Conservation (phyloP, 768 basidiomycete genomes). For the Phanerochaete carnosa region DNA sequence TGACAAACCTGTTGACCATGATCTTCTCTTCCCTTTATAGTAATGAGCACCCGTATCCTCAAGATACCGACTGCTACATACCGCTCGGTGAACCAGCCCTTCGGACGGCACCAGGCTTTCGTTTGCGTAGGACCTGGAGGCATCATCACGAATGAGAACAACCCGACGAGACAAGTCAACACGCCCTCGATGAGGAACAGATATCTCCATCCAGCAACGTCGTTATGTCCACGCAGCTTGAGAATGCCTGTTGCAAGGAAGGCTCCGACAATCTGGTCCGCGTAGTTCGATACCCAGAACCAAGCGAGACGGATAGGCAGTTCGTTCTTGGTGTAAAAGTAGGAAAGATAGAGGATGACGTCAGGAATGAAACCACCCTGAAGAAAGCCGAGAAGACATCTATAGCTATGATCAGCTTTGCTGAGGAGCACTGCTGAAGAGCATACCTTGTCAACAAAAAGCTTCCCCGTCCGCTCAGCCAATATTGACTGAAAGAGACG, state of each 20-base stretch:
- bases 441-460: conserved; percentile 53
- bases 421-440: neutral
- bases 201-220: conserved; percentile 56
- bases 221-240: conserved; percentile 40
- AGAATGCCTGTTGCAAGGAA: conserved; percentile 68
- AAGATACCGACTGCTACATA: no score
- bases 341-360: conserved; percentile 60
- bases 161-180: conserved; percentile 45
- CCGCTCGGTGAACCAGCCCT: conserved; percentile 66
- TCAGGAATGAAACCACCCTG: conserved; percentile 69
- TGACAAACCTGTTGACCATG: conserved; percentile 44
- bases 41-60: neutral
- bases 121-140: conserved; percentile 66
- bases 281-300: conserved; percentile 65
- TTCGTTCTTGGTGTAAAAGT: conserved; percentile 60
- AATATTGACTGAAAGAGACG: conserved; percentile 54
- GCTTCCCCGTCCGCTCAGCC: conserved; percentile 46
- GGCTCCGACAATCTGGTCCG: conserved; percentile 52
- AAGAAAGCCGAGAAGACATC: conserved; percentile 53
- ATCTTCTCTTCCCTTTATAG: conserved; percentile 54
- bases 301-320: conserved; percentile 64
- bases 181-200: conserved; percentile 55
- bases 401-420: conserved; percentile 14
- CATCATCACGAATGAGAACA: conserved; percentile 54
- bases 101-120: conserved; percentile 51